Conservation (phyloP, 306 rosid species). For the Heteromeles arbutifolia region DNA sequence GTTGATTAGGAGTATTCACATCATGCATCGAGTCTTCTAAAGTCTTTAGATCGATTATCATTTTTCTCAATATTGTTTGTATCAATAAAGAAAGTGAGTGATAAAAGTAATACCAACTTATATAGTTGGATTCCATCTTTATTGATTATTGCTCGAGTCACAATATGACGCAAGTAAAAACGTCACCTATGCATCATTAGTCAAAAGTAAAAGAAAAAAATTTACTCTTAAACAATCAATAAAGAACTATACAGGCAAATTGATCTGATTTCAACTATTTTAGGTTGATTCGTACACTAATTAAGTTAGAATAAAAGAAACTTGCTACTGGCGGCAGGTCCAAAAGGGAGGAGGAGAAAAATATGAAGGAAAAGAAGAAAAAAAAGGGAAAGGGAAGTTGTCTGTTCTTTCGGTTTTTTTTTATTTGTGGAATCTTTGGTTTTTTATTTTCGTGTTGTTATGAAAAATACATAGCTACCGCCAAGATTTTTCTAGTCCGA, state of each 20-base stretch:
- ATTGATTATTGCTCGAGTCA: no score
- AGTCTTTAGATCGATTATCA: not conserved
- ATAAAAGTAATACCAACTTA: no score
- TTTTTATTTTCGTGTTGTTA: not conserved
- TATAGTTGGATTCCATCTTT: not conserved
- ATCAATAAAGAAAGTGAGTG: no score
- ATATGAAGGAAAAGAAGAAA: not conserved
- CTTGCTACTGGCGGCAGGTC: not conserved
- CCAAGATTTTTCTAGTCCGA: not conserved
- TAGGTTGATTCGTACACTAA: not conserved
- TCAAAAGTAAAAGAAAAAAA: not conserved
- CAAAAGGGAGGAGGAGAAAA: not conserved
- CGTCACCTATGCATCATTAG: not conserved
- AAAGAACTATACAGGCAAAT: not conserved
- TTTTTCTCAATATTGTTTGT: not conserved
- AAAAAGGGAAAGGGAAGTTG: not conserved
- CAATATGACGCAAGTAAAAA: not conserved
- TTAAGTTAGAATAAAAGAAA: not conserved
- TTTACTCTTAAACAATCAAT: not conserved
- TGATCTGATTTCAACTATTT: not conserved
- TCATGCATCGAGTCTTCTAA: not conserved
- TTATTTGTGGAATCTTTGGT: not conserved
- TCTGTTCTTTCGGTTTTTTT: constrained; percentile 5
- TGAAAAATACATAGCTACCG: not conserved
- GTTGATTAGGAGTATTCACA: not conserved